phyloP scores from a whole-genome alignment of 176 grass and related monocot genomes.

The Phyllostachys edulis region DNA sequence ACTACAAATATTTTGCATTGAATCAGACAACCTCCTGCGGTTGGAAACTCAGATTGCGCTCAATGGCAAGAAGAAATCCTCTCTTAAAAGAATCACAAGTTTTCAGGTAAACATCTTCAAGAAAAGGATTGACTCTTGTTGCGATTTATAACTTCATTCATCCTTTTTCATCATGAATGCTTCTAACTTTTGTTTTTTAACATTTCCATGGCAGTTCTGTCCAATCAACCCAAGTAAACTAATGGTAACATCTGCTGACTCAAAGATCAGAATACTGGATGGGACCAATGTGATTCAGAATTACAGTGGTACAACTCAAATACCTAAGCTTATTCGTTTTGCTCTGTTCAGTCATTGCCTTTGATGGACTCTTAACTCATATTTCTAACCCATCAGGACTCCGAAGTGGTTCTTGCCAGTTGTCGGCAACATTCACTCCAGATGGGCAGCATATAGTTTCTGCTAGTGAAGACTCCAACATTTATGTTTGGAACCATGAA shows the following conservation, averaged over 20 bases:
- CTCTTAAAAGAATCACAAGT: conserved; percentile 67
- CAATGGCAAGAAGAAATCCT: conserved; percentile 70
- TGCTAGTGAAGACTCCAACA: conserved; percentile 73
- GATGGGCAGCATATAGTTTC: conserved; percentile 73
- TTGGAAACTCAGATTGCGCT: conserved; percentile 59
- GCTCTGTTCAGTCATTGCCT: not conserved
- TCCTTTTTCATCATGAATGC: conserved; percentile 16
- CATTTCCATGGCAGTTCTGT: conserved; percentile 61
- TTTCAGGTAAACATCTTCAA: conserved; percentile 71
- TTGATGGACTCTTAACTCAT: conserved; percentile 21
- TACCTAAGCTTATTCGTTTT: conserved; percentile 13
- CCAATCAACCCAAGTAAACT: conserved; percentile 60
- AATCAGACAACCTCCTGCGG: conserved; percentile 55
- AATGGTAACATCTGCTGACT: conserved; percentile 87
- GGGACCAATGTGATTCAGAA: conserved; percentile 66
- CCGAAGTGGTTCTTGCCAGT: conserved; percentile 54
- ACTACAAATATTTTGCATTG: conserved; percentile 20
- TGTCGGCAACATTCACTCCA: conserved; percentile 63
- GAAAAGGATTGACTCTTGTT: conserved; percentile 10
- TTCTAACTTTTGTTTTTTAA: conserved; percentile 28
- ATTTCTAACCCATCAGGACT: conserved; percentile 52
- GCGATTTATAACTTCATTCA: not conserved
- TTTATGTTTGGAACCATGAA: conserved; percentile 77
- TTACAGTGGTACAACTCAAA: conserved; percentile 70
- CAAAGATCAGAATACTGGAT: conserved; percentile 79